Evolutionary conservation across 768 basidiomycete species (phyloP).

Genomic region (Suillus plorans): DNA sequence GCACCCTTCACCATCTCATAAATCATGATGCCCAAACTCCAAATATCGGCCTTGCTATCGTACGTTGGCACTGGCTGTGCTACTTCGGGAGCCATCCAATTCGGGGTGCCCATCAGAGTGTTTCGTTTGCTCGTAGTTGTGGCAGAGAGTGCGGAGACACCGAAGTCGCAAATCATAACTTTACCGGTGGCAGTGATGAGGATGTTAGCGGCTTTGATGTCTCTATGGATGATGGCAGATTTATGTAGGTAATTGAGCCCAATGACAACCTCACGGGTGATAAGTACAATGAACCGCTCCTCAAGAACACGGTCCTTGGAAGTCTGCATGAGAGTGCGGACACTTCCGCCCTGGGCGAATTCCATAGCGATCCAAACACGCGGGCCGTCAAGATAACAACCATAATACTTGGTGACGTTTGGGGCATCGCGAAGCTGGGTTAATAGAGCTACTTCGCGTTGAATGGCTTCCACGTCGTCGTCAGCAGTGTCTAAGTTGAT

Average conservation of each 20-base stretch:
- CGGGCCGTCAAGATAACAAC: slow-evolving; percentile 93
- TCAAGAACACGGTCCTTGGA: slow-evolving; percentile 73
- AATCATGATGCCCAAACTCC: slow-evolving; percentile 95
- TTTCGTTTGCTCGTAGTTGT: slow-evolving; percentile 88
- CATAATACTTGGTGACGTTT: slow-evolving; percentile 93
- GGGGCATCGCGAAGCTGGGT: slow-evolving; percentile 87
- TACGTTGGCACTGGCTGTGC: slow-evolving; percentile 87
- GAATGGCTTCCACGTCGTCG: slow-evolving; percentile 96
- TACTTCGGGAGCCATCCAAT: slow-evolving; percentile 99
- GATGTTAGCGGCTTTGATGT: slow-evolving; percentile 97
- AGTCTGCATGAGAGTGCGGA: slow-evolving; percentile 90
- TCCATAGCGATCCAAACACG: slow-evolving; percentile 99
- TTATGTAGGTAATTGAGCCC: slow-evolving; percentile 91
- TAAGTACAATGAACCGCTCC: slow-evolving; percentile 86
- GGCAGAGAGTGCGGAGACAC: slow-evolving; percentile 90
- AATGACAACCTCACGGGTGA: slow-evolving; percentile 84
- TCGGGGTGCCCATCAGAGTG: slow-evolving; percentile 95
- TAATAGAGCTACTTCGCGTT: slow-evolving; percentile 91
- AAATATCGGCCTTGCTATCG: slow-evolving; percentile 97
- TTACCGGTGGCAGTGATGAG: slow-evolving; percentile 87
- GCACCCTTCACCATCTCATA: slow-evolving; percentile 97
- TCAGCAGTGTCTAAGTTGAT: slow-evolving; percentile 97
- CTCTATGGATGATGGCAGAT: slow-evolving; percentile 92
- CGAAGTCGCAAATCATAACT: slow-evolving; percentile 97
- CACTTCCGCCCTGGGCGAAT: slow-evolving; percentile 92